These are phyloP conservation scores for Phanerochaete carnosa DNA, from an alignment of 768 basidiomycete species.

Conservation along the genomic window DNA sequence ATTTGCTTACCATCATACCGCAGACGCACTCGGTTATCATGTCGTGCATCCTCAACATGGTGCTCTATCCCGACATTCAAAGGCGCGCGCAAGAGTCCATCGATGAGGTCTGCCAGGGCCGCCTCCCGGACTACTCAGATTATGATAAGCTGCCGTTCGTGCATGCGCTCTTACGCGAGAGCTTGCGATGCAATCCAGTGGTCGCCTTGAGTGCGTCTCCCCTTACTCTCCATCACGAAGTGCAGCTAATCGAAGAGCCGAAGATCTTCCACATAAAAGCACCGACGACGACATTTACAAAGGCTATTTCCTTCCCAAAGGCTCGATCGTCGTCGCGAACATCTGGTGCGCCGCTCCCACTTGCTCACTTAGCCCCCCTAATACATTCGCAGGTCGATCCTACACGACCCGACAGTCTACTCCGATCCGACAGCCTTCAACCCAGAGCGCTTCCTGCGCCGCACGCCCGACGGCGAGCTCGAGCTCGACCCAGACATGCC, in stretches of 20 bases:
- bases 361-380: no score
- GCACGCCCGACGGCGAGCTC: neutral
- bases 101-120: conserved; percentile 20
- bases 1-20: neutral
- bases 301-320: conserved; percentile 30
- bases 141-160: conserved; percentile 11
- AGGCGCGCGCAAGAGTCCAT: conserved; percentile 26
- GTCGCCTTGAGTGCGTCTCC: conserved; percentile 9
- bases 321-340: conserved; percentile 24
- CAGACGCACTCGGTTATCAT: conserved; percentile 27
- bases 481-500: neutral
- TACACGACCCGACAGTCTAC: conserved; percentile 34
- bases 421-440: conserved; percentile 26
- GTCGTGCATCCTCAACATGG: conserved; percentile 35
- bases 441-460: conserved; percentile 1
- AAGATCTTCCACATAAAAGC: conserved; percentile 5
- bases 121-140: conserved; percentile 25
- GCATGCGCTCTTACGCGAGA: neutral
- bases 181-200: conserved; percentile 10
- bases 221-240: neutral
- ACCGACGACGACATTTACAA: conserved; percentile 27
- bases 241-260: no score
- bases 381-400: conserved; percentile 33
- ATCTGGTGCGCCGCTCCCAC: conserved; percentile 20
- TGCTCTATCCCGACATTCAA: conserved; percentile 31